A percentile compares a stretch with the other conserved stretches of the same genome.
Conservation (phyloP, 495 filamentous ascomycete species). For the Aspergillus funiculosus region DNA sequence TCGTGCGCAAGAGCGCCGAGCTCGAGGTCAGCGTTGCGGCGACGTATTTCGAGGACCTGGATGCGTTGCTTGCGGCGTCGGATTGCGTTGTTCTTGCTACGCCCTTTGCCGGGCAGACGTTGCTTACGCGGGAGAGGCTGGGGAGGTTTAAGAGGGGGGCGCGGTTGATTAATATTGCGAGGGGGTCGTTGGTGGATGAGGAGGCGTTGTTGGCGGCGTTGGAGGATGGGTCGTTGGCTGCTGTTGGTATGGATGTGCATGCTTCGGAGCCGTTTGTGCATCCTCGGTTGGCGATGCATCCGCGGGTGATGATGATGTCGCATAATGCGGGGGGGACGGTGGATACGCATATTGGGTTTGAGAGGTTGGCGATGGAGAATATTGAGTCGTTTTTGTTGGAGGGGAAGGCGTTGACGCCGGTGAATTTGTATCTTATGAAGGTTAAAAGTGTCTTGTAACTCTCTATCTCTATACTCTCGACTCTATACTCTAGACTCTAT, state of each 20-base stretch:
- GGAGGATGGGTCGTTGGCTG: conserved; percentile 46
- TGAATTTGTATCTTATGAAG: conserved; percentile 53
- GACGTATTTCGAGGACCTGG: conserved; percentile 47
- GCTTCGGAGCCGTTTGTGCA: conserved; percentile 45
- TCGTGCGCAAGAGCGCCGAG: conserved; percentile 47
- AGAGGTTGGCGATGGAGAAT: conserved; percentile 68
- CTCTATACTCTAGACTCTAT: too few relatives aligned
- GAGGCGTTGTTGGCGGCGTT: conserved; percentile 59
- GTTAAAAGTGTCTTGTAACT: conserved; percentile 20
- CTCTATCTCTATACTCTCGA: too few relatives aligned
- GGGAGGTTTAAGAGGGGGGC: conserved; percentile 49
- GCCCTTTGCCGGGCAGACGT: conserved; percentile 52
- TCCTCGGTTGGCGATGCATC: conserved; percentile 45
- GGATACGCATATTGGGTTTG: conserved; percentile 67
- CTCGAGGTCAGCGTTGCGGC: conserved; percentile 32
- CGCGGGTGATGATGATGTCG: conserved; percentile 55
- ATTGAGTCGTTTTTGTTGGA: conserved; percentile 54
- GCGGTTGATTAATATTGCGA: conserved; percentile 67
- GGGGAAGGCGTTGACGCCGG: conserved; percentile 54
- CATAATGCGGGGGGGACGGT: conserved; percentile 70
- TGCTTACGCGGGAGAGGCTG: conserved; percentile 51
- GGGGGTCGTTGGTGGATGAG: conserved; percentile 65
- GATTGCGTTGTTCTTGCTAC: conserved; percentile 67
- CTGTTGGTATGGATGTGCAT: conserved; percentile 66
- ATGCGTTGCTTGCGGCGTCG: conserved; percentile 45